These are phyloP conservation scores for Podochytrium sp. DNA, from an alignment of 192 early-diverging fungal genomes.

Conservation along the genomic window DNA sequence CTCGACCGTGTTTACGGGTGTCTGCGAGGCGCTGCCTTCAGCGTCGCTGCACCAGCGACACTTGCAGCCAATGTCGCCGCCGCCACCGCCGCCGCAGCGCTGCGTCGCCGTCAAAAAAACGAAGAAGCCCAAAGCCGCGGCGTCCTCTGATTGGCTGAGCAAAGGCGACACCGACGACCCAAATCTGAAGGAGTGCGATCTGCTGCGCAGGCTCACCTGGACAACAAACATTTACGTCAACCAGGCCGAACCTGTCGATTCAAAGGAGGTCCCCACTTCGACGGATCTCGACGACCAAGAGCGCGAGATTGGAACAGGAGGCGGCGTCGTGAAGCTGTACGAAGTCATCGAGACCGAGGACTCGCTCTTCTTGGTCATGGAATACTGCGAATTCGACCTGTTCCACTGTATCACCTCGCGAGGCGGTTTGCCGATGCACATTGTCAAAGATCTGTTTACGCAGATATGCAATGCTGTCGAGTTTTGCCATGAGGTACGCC, in stretches of 20 bases:
- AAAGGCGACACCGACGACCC: neutral
- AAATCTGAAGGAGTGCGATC: slow-evolving; percentile 22
- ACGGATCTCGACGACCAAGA: neutral
- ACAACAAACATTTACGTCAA: slow-evolving; percentile 17
- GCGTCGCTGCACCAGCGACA: neutral
- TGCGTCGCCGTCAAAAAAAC: neutral
- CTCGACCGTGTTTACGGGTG: slow-evolving; percentile 21
- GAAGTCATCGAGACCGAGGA: slow-evolving; percentile 47
- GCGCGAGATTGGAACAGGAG: slow-evolving; percentile 16
- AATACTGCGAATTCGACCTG: slow-evolving; percentile 46
- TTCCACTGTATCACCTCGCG: slow-evolving; percentile 47
- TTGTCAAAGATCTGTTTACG: slow-evolving; percentile 59
- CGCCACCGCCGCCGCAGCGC: neutral
- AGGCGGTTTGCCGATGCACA: slow-evolving; percentile 18
- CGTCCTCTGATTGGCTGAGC: too few relatives aligned
- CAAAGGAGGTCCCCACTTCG: neutral
- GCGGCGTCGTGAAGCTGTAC: slow-evolving; percentile 34
- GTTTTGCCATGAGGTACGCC: slow-evolving; percentile 73
- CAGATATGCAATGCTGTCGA: slow-evolving; percentile 80
- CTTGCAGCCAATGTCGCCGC: slow-evolving; percentile 26
- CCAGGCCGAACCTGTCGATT: neutral
- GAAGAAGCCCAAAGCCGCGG: neutral
- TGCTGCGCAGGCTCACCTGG: slow-evolving; percentile 27
- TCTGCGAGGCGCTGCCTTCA: neutral
- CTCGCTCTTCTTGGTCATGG: slow-evolving; percentile 42